Base-by-base conservation (phyloP, 805 yeast genomes). In the Hanseniaspora nectarophila region DNA sequence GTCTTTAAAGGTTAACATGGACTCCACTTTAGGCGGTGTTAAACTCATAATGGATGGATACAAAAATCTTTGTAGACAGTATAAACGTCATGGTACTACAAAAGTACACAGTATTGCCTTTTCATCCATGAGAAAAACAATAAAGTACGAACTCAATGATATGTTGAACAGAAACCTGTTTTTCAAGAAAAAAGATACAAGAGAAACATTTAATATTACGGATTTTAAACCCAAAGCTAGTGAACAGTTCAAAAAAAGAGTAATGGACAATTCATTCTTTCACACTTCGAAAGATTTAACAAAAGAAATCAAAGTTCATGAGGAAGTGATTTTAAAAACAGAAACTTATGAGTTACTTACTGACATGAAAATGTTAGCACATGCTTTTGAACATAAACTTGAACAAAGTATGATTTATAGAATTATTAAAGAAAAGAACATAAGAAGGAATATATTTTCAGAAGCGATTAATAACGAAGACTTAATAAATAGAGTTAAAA, bases 341-440 rank as follows among this genome's bases (percentile, higher is more conserved):
- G 46, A 49, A 34, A 32, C 15, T 15, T 33, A 42, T 21, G 53
- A 49, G 5, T 15, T 49, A 20, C 2, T 49, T 26, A 33, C 45
- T 4, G 53, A 49, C 24, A 28, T 49, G 15, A 42, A 42, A 20
- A 33, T 40, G 21, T 15, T 49, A 20, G 20, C 43, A 20, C 35
- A 49, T 38, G 23, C 37, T 9, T 33, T 33, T 26, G 44, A 26
- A n/a, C 10, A 12, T 20, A 26, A 42, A 5, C 43, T 18, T 33
- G 33, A 26, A 5, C 16, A 40, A 15, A 13, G n/a, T 1, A 8
- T 9, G 4, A 28, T 38, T 12, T 13, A 46, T 1, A 24, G 9
- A 16, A 45, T 46, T 8, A 24, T 42, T 2, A 4, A 18, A 7
- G 33, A 49, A n/a, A 49, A 49, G 31, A 49, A 49, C 29, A 49